A percentile compares a stretch with the other conserved stretches of the same genome.
phyloP scores from a whole-genome alignment of 73 alveolate genomes.

The Paramecium tetraurelia region DNA sequence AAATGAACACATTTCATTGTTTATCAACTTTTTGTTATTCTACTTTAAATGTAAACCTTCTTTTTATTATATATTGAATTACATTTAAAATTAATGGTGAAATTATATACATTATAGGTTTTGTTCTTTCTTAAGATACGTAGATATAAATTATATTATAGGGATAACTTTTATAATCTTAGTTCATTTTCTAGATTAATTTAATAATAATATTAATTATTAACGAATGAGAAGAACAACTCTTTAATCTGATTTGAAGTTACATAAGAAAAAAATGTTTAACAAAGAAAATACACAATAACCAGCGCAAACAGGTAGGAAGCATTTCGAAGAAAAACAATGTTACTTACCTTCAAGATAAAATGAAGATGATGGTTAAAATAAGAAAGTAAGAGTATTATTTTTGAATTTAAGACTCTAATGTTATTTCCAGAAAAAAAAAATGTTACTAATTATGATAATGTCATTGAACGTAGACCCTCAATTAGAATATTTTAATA shows the following conservation, averaged over 20 bases:
- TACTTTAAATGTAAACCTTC: not conserved
- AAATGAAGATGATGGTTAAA: not conserved
- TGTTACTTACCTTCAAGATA: not conserved
- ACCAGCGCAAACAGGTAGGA: not conserved
- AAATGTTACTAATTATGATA: not conserved
- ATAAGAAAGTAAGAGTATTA: not conserved
- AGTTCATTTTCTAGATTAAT: not conserved
- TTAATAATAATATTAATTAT: not conserved
- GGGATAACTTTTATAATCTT: not conserved
- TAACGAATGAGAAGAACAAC: constrained; percentile 29
- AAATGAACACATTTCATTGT: not conserved
- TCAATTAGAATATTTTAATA: constrained; percentile 14
- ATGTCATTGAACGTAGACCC: not conserved
- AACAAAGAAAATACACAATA: not conserved
- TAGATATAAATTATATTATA: not conserved
- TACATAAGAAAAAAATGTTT: not conserved
- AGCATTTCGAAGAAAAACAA: not conserved
- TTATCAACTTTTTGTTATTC: not conserved
- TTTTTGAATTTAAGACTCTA: not conserved
- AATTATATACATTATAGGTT: not conserved
- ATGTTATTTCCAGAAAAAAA: not conserved
- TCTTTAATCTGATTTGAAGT: not conserved
- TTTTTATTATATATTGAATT: not conserved
- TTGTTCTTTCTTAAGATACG: not conserved
- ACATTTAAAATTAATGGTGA: not conserved